Evolutionary conservation across 495 filamentous ascomycete species (phyloP).

Genomic region (Lasiosphaeriaceae sp.): DNA sequence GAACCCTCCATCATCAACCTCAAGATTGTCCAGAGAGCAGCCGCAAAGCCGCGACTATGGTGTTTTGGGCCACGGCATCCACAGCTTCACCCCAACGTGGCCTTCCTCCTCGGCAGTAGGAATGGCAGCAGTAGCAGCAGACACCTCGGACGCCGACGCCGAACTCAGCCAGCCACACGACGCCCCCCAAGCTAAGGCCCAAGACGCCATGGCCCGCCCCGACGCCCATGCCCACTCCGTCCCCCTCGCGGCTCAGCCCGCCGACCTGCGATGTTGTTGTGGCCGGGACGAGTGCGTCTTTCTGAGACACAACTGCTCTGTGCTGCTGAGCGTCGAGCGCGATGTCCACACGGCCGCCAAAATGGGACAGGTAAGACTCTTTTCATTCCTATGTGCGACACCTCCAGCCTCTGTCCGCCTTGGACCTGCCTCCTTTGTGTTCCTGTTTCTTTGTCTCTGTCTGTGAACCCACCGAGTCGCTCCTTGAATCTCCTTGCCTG

Average conservation of each 20-base stretch:
- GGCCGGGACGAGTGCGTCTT: constrained; percentile 75
- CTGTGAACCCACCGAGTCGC: too few relatives aligned
- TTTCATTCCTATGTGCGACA: constrained; percentile 15
- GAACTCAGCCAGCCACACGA: constrained; percentile 5
- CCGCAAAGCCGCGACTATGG: constrained; percentile 17
- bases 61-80: neutral
- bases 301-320: constrained; percentile 70
- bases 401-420: neutral
- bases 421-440: constrained; percentile 2
- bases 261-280: constrained; percentile 67
- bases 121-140: constrained; percentile 27
- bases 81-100: neutral
- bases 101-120: constrained; percentile 20
- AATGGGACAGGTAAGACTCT: constrained; percentile 73
- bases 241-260: constrained; percentile 5
- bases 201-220: constrained; percentile 16
- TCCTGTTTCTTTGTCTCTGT: neutral
- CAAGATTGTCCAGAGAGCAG: neutral
- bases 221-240: constrained; percentile 1
- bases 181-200: constrained; percentile 12
- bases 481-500: neutral
- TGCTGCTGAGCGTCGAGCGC: constrained; percentile 75
- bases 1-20: too few relatives aligned
- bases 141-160: constrained; percentile 1
- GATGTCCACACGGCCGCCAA: constrained; percentile 80